Base-by-base conservation (phyloP, 2,329 filamentous ascomycete species). In the Pseudovirgaria hyperparasitica region DNA sequence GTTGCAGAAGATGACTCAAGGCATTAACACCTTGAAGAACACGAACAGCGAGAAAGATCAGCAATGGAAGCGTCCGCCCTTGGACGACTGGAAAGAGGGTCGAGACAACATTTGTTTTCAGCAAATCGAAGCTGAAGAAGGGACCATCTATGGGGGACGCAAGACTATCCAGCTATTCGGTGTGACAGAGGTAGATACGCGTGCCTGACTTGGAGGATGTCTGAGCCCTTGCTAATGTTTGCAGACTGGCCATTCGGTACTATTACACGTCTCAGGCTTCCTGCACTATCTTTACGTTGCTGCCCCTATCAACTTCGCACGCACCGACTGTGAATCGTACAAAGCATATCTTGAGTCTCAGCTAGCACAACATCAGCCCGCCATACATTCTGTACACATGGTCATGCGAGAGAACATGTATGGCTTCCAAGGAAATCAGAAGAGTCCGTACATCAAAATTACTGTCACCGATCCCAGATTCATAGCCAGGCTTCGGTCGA, bases 241-340 rank as follows among this genome's bases (percentile, higher is more conserved):
- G 15, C 33, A 72, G 65, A 55, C 54, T 22, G 90, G 90, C 28
- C 79, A 98, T 55, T 98, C 90, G 3, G 84, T 93, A 20, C 71
- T 98, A 53, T 65, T 98, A 9, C 90, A 98, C 52, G 86, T 98
- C 36, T 93, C 82, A 10, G 82, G 85, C 46, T 98, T 98, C 57
- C 77, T 84, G 41, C 90, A 98, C 52, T 98, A 98, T 50, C 72
- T 98, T 30, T 98, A 93, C 45, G 74, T 96, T 23, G 79, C 82
- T 7, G 90, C 92, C 0, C 90, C 90, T 0, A 62, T 86, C 6
- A 70, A 72, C 15, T 98, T 98, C 52, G 71, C 72, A 16, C 72
- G 73, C 23, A 67, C 74, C 22, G 85, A 98, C 48, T 85, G 84
- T 51, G 66, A 75, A 10, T 61, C 70, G 1, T 98, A 80, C 63